Evolutionary conservation across 495 filamentous ascomycete genomes (phyloP), one percentile per base, ranked within the genome.

Genomic region (Rusavskia elegans): DNA sequence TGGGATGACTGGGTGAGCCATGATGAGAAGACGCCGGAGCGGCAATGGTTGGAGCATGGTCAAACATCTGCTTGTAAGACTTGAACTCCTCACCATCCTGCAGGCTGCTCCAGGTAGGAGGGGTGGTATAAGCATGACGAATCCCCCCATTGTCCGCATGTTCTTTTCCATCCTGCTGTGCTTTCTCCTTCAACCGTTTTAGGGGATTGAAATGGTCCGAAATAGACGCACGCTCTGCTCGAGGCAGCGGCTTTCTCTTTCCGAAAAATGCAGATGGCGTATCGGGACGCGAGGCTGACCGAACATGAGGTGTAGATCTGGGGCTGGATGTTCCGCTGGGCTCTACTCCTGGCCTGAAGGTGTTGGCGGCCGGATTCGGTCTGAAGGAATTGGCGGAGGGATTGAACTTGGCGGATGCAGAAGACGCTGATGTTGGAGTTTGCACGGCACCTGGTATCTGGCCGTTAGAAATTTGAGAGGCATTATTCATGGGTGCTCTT

Each of bases 341-440:
- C 55, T 71, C 65, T 35, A 7, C 32, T 37, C 72, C 76, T 57
- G 72, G 75, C 53, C 76, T 86, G 66, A 95, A 94, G 0, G 82
- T 70, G 44, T 71, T 80, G 3, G 87, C 87, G 38, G 83, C 81
- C 9, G 86, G 79, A 59, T 94, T 93, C n/a, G 87, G 88, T 54
- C 76, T 86, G 66, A 95, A 94, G 0, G 82, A 70, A 42, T 71
- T 80, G 3, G 87, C 87, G 38, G 83, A 80, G 9, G 86, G 79
- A 59, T 94, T 93, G 68, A 94, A 77, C 63, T 86, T 83, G 25
- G 72, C 73, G 10, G 78, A 75, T 42, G 74, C 68, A 10, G 78
- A 75, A 42, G 74, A 67, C 50, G 73, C 69, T 29, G 73, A 74
- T 0, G 66, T 69, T 1, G 74, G 70, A 10, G 70, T 73, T 32